Base-by-base conservation (phyloP, 2,329 filamentous ascomycete genomes). In the Leptographium galeiforme region DNA sequence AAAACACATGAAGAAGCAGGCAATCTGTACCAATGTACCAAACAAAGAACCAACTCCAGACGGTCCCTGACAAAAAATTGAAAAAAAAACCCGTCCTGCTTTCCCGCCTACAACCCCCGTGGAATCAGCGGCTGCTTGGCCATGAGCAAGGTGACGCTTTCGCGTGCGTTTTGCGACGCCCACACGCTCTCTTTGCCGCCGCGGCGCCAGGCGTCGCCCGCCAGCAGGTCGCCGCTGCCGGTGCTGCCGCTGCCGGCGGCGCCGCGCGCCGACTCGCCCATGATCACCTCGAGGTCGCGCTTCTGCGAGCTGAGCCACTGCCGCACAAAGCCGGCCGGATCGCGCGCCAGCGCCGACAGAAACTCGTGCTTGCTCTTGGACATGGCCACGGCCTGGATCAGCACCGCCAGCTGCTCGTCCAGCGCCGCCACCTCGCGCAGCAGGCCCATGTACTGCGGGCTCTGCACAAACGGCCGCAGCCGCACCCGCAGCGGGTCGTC, bases 261-360 rank as follows among this genome's bases (percentile, higher is more conserved):
- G 70, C 86, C 72, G 53, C 82, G 76, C 51, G 81, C 78, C 2
- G 84, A 82, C 68, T 96, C 90, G 55, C 89, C 91, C 57, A 93
- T 77, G 48, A 96, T 84, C 8, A 93, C 82, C 63, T 95, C 89
- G 39, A 96, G 73, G 66, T 97, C 91, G 49, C 90, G 78, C 70
- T 89, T 89, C 72, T 98, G 93, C 16, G 85, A 91, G 62, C 84
- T 89, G 51, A 95, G 75, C 93, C 93, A 98, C 63, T 87, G 82
- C 58, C 80, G 82, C 56, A 96, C 76, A 62, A 97, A 97, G 13
- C 78, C 81, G 16, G 87, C 84, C 0, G 93, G 93, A 61, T 96
- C 89, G 58, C 85, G 80, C 55, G 82, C 80, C 58, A 97, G 74
- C 6, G 82, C 81, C 8, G 79, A 82, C 67, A 93, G 85, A 72